Percentiles rank a stretch among this genome's conserved stretches.
Conservation (phyloP, 768 basidiomycete species). For the Leccinum aurantiacum region DNA sequence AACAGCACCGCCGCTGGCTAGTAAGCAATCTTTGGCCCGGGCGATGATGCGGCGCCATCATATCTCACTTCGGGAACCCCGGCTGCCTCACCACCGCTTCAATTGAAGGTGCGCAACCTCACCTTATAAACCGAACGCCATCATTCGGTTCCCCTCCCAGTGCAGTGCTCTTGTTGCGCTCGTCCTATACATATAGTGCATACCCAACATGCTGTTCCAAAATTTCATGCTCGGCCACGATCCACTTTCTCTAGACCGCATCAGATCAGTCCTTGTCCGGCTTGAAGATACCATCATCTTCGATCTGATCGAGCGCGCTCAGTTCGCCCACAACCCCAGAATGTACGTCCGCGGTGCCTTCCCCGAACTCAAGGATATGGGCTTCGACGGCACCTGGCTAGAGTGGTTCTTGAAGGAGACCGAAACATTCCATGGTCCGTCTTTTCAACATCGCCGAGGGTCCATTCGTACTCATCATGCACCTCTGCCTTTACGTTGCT, state of each 20-base stretch:
- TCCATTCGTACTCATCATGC: background rate
- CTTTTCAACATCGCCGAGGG: conserved; percentile 2
- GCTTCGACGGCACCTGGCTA: conserved; percentile 87
- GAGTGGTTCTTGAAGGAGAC: conserved; percentile 98
- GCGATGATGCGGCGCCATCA: no score
- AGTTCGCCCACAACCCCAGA: conserved; percentile 90
- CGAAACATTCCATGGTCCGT: conserved; percentile 91
- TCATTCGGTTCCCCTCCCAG: no score
- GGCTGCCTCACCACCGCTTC: background rate
- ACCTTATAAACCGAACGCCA: conserved; percentile 15
- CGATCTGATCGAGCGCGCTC: conserved; percentile 92
- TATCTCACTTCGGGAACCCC: no score
- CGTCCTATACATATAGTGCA: conserved; percentile 2
- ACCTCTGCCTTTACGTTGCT: background rate
- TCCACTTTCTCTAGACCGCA: conserved; percentile 84
- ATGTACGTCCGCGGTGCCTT: conserved; percentile 85
- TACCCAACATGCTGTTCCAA: conserved; percentile 46
- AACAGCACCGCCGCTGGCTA: no score
- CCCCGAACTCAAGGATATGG: conserved; percentile 67
- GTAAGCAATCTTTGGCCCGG: no score
- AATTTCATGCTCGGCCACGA: conserved; percentile 72
- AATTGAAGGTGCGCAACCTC: background rate
- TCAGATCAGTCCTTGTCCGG: conserved; percentile 81
- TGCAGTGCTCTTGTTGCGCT: conserved; percentile 6
- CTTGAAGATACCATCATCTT: conserved; percentile 99